Base-by-base conservation (phyloP, 495 filamentous ascomycete species). In the Podospora pseudocomata region DNA sequence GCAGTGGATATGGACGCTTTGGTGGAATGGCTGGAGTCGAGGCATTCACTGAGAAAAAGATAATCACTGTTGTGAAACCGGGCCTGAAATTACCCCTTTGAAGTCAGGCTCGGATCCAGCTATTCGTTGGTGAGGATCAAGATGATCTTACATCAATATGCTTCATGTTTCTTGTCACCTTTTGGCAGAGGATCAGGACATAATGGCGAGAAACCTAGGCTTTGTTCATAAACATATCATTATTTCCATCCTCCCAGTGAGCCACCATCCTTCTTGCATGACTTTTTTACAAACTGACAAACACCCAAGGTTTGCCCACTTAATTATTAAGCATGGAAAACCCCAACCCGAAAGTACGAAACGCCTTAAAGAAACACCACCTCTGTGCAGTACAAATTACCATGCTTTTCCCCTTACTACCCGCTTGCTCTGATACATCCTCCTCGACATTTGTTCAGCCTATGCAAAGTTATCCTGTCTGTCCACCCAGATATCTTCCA, bases 401-500 rank as follows among this genome's bases (percentile, higher is more conserved):
- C 39, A 16, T 49, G 39, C 13, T 13, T 49, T 11, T 16, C 18
- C 13, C 39, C 15, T 49, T 49, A 5, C 39, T 11, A 16, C 39
- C 39, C 39, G 2, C 15, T 49, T 49, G 9, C 13, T 49, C 39
- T 49, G 6, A 49, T 49, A 16, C 13, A 49, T 49, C 39, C 5
- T 49, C 13, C 39, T 13, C 0, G 7, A 49, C 13, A 49, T 13
- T 57, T 55, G 3, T 2, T 27, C 39, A 56, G 57, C 67, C 79
- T 86, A 96, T 70, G 90, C 92, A 78, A 96, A 96, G 78, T 91
- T 92, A 82, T 96, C 92, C 67, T 85, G 84, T 73, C 92, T 84
- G 78, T 96, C 92, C 63, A 95, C 91, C 86, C 91, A 93, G 61
- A 93, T 88, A 77, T 96, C 92, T 79, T 96, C 92, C 79, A 96